Conservation (phyloP, 1,284 basidiomycete genomes). For the Tetrapyrgos nigripes region DNA sequence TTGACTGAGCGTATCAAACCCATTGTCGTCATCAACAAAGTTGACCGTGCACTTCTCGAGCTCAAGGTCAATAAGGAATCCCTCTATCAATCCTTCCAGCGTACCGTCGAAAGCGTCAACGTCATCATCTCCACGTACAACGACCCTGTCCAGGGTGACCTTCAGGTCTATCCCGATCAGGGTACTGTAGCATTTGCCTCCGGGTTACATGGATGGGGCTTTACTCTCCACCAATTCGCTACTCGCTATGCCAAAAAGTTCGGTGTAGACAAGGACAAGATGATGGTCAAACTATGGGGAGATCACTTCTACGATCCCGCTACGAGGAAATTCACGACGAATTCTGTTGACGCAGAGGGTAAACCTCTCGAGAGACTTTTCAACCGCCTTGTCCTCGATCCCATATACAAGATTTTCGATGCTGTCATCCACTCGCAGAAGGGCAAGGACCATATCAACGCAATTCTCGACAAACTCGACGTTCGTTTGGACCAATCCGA, state of each 20-base stretch:
- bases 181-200: conserved; percentile 99
- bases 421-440: conserved; percentile 99
- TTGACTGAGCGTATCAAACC: conserved; percentile 99
- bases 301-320: conserved; percentile 99
- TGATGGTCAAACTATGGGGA: conserved; percentile 98
- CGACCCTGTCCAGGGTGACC: conserved; percentile 94
- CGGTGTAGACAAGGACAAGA: conserved; percentile 98
- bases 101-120: conserved; percentile 98
- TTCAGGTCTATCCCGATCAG: conserved; percentile 98
- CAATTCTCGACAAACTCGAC: conserved; percentile 97
- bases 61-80: conserved; percentile 98
- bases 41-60: conserved; percentile 99
- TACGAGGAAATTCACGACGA: conserved; percentile 97
- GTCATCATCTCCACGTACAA: conserved; percentile 99
- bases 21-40: conserved; percentile 99
- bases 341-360: conserved; percentile 80
- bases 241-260: conserved; percentile 97
- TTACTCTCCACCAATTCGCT: conserved; percentile 99
- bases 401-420: conserved; percentile 99
- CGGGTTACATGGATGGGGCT: conserved; percentile 99
- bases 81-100: conserved; percentile 97
- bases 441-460: conserved; percentile 88
- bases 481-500: conserved; percentile 91
- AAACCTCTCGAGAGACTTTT: conserved; percentile 93
- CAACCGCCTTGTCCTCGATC: conserved; percentile 98